These are phyloP conservation scores for Exutisphaerella laricina DNA, from an alignment of 2,329 filamentous ascomycete genomes.

Conservation along the genomic window DNA sequence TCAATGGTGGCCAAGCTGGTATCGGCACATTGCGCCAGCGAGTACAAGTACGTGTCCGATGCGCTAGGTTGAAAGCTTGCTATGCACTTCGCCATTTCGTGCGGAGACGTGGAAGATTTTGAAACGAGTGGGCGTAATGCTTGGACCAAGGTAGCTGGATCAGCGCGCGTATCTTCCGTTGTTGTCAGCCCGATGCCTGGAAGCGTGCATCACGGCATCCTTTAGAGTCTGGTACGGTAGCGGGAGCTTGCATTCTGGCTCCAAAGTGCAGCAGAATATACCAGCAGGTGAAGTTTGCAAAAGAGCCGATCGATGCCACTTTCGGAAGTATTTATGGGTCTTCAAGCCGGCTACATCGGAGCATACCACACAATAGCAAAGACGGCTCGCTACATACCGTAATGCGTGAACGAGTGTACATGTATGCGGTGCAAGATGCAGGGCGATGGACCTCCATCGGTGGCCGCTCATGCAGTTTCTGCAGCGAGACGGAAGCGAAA, in stretches of 20 bases:
- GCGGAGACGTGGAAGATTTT: conserved; percentile 2
- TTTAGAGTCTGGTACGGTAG: neutral
- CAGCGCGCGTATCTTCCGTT: neutral
- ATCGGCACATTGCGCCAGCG: conserved; percentile 42
- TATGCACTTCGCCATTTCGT: conserved; percentile 14
- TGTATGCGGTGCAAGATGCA: neutral
- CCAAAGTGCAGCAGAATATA: neutral
- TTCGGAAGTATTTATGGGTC: too few relatives aligned
- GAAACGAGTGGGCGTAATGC: conserved; percentile 4
- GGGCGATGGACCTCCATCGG: neutral
- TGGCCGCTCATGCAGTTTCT: conserved; percentile 1
- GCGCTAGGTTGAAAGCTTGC: conserved; percentile 10
- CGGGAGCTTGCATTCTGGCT: neutral
- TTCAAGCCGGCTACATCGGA: too few relatives aligned
- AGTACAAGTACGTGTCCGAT: conserved; percentile 49
- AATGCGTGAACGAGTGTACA: neutral
- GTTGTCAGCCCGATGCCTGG: neutral
- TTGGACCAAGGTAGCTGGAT: neutral
- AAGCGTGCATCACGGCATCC: neutral
- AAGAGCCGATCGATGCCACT: neutral
- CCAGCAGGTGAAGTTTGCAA: conserved; percentile 3
- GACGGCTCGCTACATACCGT: neutral
- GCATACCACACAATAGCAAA: too few relatives aligned
- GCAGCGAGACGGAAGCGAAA: neutral
- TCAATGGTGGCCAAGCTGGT: conserved; percentile 55